Percentiles rank a stretch among this genome's conserved stretches.
Evolutionary conservation across 192 early-diverging fungal species (phyloP).

Genomic region (Physocladia obscura): DNA sequence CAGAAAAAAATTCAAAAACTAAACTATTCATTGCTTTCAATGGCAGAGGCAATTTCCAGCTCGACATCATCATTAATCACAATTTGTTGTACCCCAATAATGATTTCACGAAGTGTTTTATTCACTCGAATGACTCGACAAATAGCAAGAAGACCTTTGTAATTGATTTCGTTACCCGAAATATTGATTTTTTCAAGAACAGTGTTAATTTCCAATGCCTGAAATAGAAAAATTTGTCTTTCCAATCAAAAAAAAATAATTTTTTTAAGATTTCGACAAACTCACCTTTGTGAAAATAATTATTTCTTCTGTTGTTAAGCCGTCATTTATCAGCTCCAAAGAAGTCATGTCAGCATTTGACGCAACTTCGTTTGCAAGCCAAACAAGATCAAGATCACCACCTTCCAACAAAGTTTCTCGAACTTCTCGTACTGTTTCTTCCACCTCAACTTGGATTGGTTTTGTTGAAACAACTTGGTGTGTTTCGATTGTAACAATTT

Average conservation of each 20-base stretch:
- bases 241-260: too few species aligned
- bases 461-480: slow-evolving; percentile 10
- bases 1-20: too few species aligned
- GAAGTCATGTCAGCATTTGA: not conserved
- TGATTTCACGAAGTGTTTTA: slow-evolving; percentile 1
- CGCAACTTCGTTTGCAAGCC: not conserved
- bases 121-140: not conserved
- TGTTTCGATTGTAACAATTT: slow-evolving; percentile 7
- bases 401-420: slow-evolving; percentile 2
- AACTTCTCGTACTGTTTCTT: not conserved
- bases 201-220: not conserved
- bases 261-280: too few species aligned
- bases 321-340: slow-evolving; percentile 9
- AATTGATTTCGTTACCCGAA: slow-evolving; percentile 4
- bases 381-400: not conserved
- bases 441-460: slow-evolving; percentile 13
- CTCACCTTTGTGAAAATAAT: not conserved
- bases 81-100: slow-evolving; percentile 9
- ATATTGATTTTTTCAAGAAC: slow-evolving; percentile 11
- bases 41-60: slow-evolving; percentile 1
- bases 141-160: not conserved
- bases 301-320: slow-evolving; percentile 11
- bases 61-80: not conserved
- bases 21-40: not conserved
- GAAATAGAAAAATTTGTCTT: too few species aligned